Base-by-base conservation (phyloP, 805 yeast species). In the Candida loeiensis region DNA sequence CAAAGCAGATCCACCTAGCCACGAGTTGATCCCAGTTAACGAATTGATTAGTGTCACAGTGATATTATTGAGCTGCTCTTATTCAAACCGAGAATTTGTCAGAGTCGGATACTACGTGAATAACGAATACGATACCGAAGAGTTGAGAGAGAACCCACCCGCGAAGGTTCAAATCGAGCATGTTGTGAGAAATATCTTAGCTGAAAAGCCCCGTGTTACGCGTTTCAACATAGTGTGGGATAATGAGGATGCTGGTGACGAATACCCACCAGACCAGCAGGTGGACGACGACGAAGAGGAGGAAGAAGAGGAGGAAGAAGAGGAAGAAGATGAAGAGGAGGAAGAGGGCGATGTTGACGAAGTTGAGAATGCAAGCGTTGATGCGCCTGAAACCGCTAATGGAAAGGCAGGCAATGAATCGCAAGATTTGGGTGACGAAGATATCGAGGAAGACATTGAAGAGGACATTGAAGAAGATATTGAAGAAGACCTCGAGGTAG, bases 191-290 rank as follows among this genome's bases (percentile, higher is more conserved):
- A 93, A 91, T 62, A 85, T 93, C 26, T 70, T 93, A 43, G 98
- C 98, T 3, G 98, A 93, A 59, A 93, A 93, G 66, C 99, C 99
- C 31, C 74, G 98, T 50, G 99, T 93, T 29, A 93, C 99, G 5
- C 73, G 97, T 48, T 93, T 93, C 65, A 93, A 93, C 60, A 93
- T 93, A 41, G 95, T 89, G 3, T 93, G 99, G 99, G 96, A 88
- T 58, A 85, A 84, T 45, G 73, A 68, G 34, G 88, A 80, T 39
- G 76, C 67, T 43, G 70, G 70, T 4, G 88, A 85, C 38, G 80
- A 80, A 38, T 84, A 76, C 50, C 95, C 91, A 9, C 93, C 93
- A 2, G 88, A 83, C 48, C 87, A 82, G 51, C 56, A 47, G 24
- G 43, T 47, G 7, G 78, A 73, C 5, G 86, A 77, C 30, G 82